phyloP scores from a whole-genome alignment of 1,284 basidiomycete species.

The Fomitiporia mediterranea region DNA sequence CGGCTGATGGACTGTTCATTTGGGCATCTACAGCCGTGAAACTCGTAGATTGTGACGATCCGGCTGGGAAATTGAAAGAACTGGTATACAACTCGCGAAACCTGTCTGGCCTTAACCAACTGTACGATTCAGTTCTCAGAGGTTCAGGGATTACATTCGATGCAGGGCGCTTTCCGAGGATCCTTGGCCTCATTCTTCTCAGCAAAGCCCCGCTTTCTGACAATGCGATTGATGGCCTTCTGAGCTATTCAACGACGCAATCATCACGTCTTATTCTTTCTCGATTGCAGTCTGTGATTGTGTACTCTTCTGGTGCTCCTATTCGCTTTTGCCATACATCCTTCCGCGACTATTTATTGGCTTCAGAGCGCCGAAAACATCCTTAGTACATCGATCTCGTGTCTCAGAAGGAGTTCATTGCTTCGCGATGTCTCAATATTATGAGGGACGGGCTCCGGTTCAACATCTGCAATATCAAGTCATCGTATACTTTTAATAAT shows the following conservation, averaged over 20 bases:
- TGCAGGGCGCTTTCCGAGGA: not conserved
- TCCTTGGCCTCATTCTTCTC: not conserved
- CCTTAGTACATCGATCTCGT: slow-evolving; percentile 2
- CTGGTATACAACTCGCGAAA: not conserved
- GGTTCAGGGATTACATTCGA: not conserved
- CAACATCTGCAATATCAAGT: slow-evolving; percentile 9
- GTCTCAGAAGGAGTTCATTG: not conserved
- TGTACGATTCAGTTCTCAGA: slow-evolving; percentile 6
- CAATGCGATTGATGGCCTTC: not conserved
- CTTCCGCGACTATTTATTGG: slow-evolving; percentile 5
- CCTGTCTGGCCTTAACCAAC: not conserved
- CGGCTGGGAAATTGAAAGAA: not conserved
- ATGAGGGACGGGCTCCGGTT: slow-evolving; percentile 4
- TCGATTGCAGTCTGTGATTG: not conserved
- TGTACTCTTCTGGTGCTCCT: not conserved
- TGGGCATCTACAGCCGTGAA: slow-evolving; percentile 9
- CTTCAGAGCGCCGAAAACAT: not conserved
- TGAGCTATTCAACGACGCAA: not conserved
- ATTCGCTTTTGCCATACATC: slow-evolving; percentile 6
- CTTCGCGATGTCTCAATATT: not conserved
- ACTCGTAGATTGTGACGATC: not conserved
- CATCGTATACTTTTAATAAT: slow-evolving; percentile 1
- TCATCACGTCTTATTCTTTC: not conserved
- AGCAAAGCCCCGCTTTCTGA: not conserved
- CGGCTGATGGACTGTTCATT: slow-evolving; percentile 6